Evolutionary conservation across 2,329 filamentous ascomycete genomes (phyloP), one percentile per base, ranked within the genome.

Genomic region (Aspergillus proliferans): DNA sequence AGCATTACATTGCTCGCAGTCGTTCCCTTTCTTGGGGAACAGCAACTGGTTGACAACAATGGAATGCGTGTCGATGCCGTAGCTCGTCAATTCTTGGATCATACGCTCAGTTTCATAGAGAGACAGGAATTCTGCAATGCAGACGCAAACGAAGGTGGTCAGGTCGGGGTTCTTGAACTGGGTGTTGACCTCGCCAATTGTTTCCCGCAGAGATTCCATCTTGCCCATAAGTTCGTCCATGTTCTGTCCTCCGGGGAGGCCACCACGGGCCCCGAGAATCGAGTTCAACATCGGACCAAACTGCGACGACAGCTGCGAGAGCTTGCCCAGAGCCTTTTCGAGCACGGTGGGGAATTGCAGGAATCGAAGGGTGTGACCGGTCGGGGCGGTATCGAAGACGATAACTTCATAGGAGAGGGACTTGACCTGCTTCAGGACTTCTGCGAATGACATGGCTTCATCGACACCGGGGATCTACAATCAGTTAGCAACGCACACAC

Each of bases 31-130:
- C 71, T 87, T 88, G 15, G 93, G 93, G 75, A 95, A 98, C 49
- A 98, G 77, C 58, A 98, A 79, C 78, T 98, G 93, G 72, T 98
- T 98, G 63, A 98, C 93, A 42, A 98, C 93, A 68, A 98, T 97
- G 66, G 86, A 84, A 75, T 97, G 93, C 6, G 92, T 95, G 70
- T 98, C 93, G 68, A 98, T 98, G 64, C 86, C 78, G 74, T 95
- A 98, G 68, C 82, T 87, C 43, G 89, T 85, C 53, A 98, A 78
- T 76, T 98, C 93, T 78, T 98, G 93, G 62, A 98, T 97, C 93
- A 98, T 97, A 63, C 93, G 87, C 78, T 98, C 93, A 53, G 93
- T 98, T 79, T 98, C 93, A 76, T 98, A 98, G 46, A 98, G 79
- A 34, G 86, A 91, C 61, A 98, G 72, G 76, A 98, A 98, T 73